phyloP scores from a whole-genome alignment of 2,329 filamentous ascomycete species.

The Rhinocladiella mackenziei region DNA sequence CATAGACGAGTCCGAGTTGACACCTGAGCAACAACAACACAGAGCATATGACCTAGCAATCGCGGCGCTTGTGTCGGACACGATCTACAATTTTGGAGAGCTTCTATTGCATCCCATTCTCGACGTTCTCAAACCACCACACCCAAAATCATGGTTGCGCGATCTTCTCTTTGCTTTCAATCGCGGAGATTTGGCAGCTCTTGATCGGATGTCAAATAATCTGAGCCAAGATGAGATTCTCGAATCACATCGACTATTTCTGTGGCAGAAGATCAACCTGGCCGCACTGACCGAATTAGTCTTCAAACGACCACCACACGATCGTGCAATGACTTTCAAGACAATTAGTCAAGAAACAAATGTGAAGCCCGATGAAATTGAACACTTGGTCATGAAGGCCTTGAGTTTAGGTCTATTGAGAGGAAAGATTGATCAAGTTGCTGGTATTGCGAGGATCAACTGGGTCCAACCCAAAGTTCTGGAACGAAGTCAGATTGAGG shows the following conservation, averaged over 20 bases:
- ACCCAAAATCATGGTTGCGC: constrained; percentile 73
- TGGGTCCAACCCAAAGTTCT: constrained; percentile 99
- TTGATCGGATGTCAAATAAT: constrained; percentile 76
- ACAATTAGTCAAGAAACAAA: constrained; percentile 91
- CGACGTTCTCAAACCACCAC: constrained; percentile 69
- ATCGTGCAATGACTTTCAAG: constrained; percentile 87
- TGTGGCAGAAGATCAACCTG: constrained; percentile 98
- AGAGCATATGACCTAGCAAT: constrained; percentile 91
- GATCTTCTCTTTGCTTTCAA: constrained; percentile 98
- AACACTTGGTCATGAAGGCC: constrained; percentile 99
- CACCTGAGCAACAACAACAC: constrained; percentile 68
- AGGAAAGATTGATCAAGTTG: constrained; percentile 94
- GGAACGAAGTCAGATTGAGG: constrained; percentile 90
- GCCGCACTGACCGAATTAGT: constrained; percentile 91
- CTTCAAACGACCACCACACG: constrained; percentile 90
- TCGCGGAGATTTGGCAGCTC: constrained; percentile 83
- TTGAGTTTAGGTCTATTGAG: constrained; percentile 83
- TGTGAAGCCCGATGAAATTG: constrained; percentile 84
- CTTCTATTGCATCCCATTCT: constrained; percentile 96
- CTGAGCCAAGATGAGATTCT: constrained; percentile 77
- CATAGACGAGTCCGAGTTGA: constrained; percentile 74
- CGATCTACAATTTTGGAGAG: constrained; percentile 99
- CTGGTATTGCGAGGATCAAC: constrained; percentile 87
- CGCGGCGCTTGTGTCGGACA: constrained; percentile 85
- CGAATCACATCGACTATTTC: constrained; percentile 71